Conservation (phyloP, 352 stramenopile genomes). For the Pythium folliculosum region DNA sequence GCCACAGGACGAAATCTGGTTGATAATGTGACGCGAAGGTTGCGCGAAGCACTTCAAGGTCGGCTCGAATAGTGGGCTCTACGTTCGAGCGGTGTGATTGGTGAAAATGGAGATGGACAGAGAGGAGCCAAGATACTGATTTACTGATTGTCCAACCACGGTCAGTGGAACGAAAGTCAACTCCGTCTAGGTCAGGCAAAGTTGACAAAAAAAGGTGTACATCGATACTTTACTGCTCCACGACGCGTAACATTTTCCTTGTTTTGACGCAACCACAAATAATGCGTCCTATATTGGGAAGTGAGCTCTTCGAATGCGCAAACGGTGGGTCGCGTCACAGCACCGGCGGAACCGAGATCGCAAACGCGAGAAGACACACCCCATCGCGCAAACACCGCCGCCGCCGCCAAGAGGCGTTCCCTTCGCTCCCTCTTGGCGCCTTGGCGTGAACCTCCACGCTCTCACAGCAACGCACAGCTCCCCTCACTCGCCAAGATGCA, state of each 20-base stretch:
- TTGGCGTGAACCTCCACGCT: neutral
- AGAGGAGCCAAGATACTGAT: conserved; percentile 6
- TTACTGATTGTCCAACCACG: conserved; percentile 13
- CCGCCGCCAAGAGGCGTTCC: neutral
- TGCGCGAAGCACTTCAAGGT: conserved; percentile 32
- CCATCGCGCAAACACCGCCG: conserved; percentile 28
- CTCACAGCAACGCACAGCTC: neutral
- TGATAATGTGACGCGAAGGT: conserved; percentile 34
- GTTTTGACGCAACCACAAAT: too few relatives aligned
- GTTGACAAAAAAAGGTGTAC: conserved; percentile 22
- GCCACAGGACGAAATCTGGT: neutral
- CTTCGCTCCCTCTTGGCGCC: neutral
- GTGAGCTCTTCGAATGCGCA: conserved; percentile 17
- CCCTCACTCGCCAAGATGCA: conserved; percentile 30
- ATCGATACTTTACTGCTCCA: too few relatives aligned
- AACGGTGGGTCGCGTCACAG: conserved; percentile 24
- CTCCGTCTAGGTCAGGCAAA: neutral
- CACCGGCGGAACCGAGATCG: conserved; percentile 29
- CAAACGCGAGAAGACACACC: conserved; percentile 5
- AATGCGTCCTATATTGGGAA: too few relatives aligned
- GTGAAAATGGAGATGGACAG: neutral
- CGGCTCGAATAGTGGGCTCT: conserved; percentile 5
- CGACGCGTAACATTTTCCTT: too few relatives aligned
- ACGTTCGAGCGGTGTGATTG: neutral
- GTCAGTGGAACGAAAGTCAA: neutral